Base-by-base conservation (phyloP, 331 rosid species). In the Malus hybrid region DNA sequence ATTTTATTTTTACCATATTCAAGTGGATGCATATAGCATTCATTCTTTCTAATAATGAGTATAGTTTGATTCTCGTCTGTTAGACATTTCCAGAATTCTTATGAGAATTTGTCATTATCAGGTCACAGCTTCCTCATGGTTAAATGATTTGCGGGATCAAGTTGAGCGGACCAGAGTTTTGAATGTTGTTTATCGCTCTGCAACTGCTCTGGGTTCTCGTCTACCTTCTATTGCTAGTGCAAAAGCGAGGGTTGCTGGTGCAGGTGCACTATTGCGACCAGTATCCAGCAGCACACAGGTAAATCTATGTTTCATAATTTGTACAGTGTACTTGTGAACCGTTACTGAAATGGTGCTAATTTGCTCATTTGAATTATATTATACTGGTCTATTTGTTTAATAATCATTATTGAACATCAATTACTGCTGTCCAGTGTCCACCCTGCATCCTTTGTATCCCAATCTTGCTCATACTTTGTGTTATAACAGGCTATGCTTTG, bases 281-380 rank as follows among this genome's bases (percentile, higher is more conserved):
- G 98, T 92, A 72, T 85, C 99, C 68, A 90, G 84, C 82, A 87
- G 97, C 80, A 94, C 99, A 46, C 99, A 92, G 97, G 99, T 94
- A 82, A 39, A 39, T 2, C 46, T 39, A 39, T 39, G 46, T 9
- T 39, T 39, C 46, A 16, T 39, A 66, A 36, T 66, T 60, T 39
- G 30, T 50, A 20, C 19, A 32, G 3, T 74, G 44, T 81, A 39
- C 39, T 64, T 50, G 20, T 44, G 30, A 71, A 72, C 67, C 32
- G 56, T 65, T 61, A 33, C 30, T 69, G 66, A 22, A 70, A 11
- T 20, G 19, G 5, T 55, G 29, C 39, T 18, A n/a, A 63, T 79
- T 10, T 58, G 32, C 36, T 73, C 78, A 6, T 81, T 16, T 63
- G 52, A 77, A 70, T 50, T 10, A 26, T 22, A 36, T 16, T 26